These are phyloP conservation scores for Cokeromyces recurvatus DNA, from an alignment of 371 early-diverging fungal species.

Conservation along the genomic window DNA sequence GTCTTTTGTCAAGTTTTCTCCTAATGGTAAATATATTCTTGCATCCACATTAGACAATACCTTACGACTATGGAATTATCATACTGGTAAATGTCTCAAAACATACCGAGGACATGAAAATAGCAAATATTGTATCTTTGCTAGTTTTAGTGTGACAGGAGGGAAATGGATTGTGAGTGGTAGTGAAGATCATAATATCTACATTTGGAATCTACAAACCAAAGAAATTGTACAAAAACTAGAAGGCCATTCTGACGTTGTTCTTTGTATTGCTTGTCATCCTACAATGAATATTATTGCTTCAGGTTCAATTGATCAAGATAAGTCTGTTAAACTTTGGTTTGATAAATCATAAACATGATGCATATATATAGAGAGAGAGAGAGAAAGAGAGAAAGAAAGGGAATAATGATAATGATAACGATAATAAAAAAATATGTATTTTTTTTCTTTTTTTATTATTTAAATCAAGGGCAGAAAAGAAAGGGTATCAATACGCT, in stretches of 20 bases:
- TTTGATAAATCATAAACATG: conserved; percentile 52
- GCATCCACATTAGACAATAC: conserved; percentile 92
- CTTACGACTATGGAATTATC: conserved; percentile 91
- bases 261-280: conserved; percentile 92
- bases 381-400: no score
- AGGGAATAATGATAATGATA: no score
- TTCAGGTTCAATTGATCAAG: conserved; percentile 88
- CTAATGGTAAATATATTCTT: conserved; percentile 97
- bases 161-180: conserved; percentile 97
- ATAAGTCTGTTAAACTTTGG: conserved; percentile 90
- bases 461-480: no score
- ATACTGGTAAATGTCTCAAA: conserved; percentile 90
- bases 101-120: conserved; percentile 91
- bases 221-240: conserved; percentile 91
- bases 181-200: conserved; percentile 87
- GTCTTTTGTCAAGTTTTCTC: conserved; percentile 96
- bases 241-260: conserved; percentile 90
- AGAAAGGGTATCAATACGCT: no score
- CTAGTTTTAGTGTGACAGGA: conserved; percentile 88
- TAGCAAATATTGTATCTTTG: conserved; percentile 88
- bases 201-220: conserved; percentile 95
- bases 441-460: no score
- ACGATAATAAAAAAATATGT: no score
- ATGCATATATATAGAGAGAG: no score
- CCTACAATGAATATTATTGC: conserved; percentile 94